Percentiles rank a stretch among this genome's conserved stretches.
Evolutionary conservation across 768 basidiomycete genomes (phyloP).

Genomic region (Rhodotorula diobovata): DNA sequence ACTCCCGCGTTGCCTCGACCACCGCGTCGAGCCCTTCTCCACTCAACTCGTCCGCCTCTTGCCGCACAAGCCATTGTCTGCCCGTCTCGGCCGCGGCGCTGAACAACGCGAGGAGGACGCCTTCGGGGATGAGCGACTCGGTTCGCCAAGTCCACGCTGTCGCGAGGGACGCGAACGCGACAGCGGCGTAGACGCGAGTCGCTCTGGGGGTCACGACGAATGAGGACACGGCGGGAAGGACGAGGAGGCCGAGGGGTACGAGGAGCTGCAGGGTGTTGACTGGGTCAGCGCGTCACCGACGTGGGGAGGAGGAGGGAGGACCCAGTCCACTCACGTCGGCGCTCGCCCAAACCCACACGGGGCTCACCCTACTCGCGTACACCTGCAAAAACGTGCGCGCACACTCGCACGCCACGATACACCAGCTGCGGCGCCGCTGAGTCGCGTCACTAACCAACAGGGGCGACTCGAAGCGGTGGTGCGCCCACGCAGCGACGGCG

Average conservation of each 20-base stretch:
- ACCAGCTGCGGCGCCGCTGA: background rate
- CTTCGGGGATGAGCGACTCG: background rate
- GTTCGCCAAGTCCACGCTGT: conserved; percentile 2
- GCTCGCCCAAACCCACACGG: conserved; percentile 3
- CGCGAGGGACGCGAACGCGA: conserved; percentile 3
- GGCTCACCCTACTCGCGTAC: conserved; percentile 5
- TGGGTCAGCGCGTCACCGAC: background rate
- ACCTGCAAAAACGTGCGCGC: background rate
- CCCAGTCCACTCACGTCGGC: conserved; percentile 6
- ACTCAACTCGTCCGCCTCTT: background rate
- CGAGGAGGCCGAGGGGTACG: background rate
- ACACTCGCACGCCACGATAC: background rate
- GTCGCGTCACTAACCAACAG: no score
- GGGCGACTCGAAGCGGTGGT: background rate
- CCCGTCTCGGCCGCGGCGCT: background rate
- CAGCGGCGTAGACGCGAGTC: background rate
- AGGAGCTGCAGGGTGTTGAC: background rate
- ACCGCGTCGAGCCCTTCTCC: background rate
- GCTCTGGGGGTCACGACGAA: background rate
- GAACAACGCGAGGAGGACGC: background rate
- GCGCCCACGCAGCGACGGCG: background rate
- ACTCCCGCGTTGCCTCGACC: background rate
- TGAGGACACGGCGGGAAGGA: fast-evolving
- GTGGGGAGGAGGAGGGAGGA: no score
- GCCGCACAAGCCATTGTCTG: background rate